Evolutionary conservation across 139 green algal species (phyloP).

Genomic region (Tetradesmus lagerheimii): DNA sequence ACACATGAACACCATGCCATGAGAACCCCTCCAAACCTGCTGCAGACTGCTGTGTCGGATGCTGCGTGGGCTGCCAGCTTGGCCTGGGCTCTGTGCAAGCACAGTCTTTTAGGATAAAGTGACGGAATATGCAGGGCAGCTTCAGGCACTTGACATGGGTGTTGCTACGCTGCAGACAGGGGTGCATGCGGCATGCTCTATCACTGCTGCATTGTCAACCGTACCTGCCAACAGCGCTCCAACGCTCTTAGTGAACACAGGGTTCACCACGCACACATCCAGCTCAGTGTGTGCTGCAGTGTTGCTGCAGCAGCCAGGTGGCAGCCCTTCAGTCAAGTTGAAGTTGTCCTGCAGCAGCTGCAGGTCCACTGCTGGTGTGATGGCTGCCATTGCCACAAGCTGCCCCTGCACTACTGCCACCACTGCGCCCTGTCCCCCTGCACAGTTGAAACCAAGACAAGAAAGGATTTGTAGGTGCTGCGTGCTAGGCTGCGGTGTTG

Average conservation of each 20-base stretch:
- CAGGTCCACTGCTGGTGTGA: conserved; percentile 60
- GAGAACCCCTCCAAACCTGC: background rate
- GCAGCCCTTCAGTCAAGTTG: conserved; percentile 8
- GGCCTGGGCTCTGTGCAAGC: too few species aligned
- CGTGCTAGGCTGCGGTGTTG: too few species aligned
- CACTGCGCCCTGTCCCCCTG: conserved; percentile 45
- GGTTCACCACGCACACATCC: conserved; percentile 72
- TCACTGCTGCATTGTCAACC: background rate
- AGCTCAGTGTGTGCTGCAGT: conserved; percentile 61
- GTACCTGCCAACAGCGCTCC: conserved; percentile 35
- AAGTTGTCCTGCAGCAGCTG: conserved; percentile 66
- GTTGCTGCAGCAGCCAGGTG: conserved; percentile 47
- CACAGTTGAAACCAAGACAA: background rate
- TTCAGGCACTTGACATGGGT: too few species aligned
- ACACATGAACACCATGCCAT: too few species aligned
- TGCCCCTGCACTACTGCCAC: conserved; percentile 57
- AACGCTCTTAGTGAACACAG: conserved; percentile 62
- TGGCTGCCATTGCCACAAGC: conserved; percentile 64
- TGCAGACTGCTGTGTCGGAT: too few species aligned
- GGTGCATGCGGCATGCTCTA: too few species aligned
- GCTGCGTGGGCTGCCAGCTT: too few species aligned
- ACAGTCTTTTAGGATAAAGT: too few species aligned
- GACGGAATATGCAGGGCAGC: too few species aligned
- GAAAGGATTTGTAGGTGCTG: background rate
- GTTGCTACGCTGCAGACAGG: too few species aligned